Evolutionary conservation across 2,329 filamentous ascomycete genomes (phyloP).

Genomic region (Mycogone perniciosa): DNA sequence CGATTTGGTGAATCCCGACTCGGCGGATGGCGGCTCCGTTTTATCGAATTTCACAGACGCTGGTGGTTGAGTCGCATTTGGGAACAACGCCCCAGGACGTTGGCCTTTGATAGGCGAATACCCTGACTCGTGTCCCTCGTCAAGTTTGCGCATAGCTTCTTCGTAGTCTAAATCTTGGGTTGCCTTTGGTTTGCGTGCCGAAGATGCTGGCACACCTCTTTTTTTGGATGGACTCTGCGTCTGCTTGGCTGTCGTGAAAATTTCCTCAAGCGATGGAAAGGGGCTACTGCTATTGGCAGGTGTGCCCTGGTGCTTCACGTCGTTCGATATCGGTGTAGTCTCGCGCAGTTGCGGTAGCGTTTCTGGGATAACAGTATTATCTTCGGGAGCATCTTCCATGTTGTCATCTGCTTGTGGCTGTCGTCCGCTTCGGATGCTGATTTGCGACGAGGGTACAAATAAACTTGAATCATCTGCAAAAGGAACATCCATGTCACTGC

Average conservation of each 20-base stretch:
- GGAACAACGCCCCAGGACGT: conserved; percentile 24
- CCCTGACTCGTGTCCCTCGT: conserved; percentile 26
- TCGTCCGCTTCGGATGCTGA: conserved; percentile 41
- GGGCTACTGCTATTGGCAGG: conserved; percentile 26
- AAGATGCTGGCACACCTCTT: conserved; percentile 14
- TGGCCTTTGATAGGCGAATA: conserved; percentile 20
- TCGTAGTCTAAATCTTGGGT: conserved; percentile 34
- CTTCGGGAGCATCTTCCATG: conserved; percentile 24
- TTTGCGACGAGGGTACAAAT: conserved; percentile 20
- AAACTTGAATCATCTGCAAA: conserved; percentile 10
- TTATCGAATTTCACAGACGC: background rate
- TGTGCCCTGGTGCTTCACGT: conserved; percentile 1
- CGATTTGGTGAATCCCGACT: conserved; percentile 11
- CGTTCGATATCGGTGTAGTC: conserved; percentile 10
- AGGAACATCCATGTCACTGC: background rate
- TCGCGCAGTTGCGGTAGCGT: conserved; percentile 15
- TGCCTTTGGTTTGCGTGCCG: conserved; percentile 13
- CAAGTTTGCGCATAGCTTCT: conserved; percentile 38
- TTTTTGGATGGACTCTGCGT: conserved; percentile 25
- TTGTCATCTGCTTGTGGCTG: conserved; percentile 41
- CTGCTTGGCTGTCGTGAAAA: conserved; percentile 36
- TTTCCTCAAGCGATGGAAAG: conserved; percentile 30
- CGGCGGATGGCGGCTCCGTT: background rate
- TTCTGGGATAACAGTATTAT: conserved; percentile 20
- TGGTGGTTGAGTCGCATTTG: conserved; percentile 27